Conservation (phyloP, 192 early-diverging fungal genomes). For the Coemansia sp. region DNA sequence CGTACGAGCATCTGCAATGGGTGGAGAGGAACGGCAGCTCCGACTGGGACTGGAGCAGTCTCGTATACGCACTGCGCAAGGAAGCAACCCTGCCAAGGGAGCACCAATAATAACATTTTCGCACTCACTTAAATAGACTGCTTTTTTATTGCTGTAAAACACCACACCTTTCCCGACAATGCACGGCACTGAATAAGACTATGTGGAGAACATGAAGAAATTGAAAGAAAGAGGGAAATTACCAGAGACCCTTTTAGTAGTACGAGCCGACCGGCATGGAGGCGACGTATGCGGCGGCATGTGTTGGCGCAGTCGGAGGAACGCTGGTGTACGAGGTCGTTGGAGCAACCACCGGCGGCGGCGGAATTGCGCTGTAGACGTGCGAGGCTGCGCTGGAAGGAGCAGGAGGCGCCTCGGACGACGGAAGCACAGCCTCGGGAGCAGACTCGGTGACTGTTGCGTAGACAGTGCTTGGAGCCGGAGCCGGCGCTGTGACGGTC, state of each 20-base stretch:
- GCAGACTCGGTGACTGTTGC: slow-evolving; percentile 17
- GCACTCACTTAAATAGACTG: too few species aligned
- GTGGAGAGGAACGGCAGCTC: slow-evolving; percentile 34
- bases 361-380: slow-evolving; percentile 20
- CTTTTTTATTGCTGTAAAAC: neutral
- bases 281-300: slow-evolving; percentile 7
- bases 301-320: neutral
- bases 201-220: neutral
- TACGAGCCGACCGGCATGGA: slow-evolving; percentile 5
- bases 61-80: slow-evolving; percentile 40
- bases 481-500: slow-evolving; percentile 30
- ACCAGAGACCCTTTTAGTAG: slow-evolving; percentile 12
- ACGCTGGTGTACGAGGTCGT: slow-evolving; percentile 22
- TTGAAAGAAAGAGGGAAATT: neutral
- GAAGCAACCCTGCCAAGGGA: neutral
- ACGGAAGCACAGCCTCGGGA: slow-evolving; percentile 8
- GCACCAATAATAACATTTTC: neutral
- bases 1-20: slow-evolving; percentile 36
- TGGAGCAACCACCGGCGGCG: slow-evolving; percentile 10
- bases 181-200: neutral
- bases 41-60: slow-evolving; percentile 45
- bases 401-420: slow-evolving; percentile 13
- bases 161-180: neutral
- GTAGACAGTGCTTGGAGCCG: slow-evolving; percentile 31
- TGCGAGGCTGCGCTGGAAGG: neutral